Percentiles rank a stretch among this genome's conserved stretches.
phyloP scores from a whole-genome alignment of 2,329 filamentous ascomycete species.

The Zymoseptoria passerinii region DNA sequence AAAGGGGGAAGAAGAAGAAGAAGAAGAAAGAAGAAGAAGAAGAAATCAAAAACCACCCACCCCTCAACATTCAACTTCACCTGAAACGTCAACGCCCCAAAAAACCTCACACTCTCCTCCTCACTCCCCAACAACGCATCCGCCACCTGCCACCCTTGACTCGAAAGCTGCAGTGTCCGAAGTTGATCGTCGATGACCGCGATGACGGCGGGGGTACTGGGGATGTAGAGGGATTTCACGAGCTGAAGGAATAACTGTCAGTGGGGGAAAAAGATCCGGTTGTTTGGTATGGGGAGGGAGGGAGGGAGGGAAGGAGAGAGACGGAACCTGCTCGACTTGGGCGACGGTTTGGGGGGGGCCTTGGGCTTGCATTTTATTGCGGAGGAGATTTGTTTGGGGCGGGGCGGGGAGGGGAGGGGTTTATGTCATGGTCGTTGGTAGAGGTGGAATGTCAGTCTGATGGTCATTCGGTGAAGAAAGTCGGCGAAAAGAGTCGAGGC shows the following conservation, averaged over 20 bases:
- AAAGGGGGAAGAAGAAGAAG: too few species aligned
- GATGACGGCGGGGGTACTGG: conserved; percentile 37
- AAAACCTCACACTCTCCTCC: conserved; percentile 76
- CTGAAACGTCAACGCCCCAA: conserved; percentile 84
- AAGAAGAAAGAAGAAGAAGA: too few species aligned
- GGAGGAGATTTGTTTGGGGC: neutral
- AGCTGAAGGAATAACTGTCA: conserved; percentile 24
- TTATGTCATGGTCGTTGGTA: neutral
- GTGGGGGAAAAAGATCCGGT: too few species aligned
- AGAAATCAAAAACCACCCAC: conserved; percentile 25
- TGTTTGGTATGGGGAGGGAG: too few species aligned
- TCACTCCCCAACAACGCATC: conserved; percentile 62
- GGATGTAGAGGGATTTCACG: conserved; percentile 45
- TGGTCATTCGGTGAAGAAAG: too few species aligned
- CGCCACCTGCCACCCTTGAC: conserved; percentile 78
- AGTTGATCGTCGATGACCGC: conserved; percentile 61
- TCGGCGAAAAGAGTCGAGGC: too few species aligned
- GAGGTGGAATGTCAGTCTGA: neutral
- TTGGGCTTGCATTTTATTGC: neutral
- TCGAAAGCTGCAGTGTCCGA: conserved; percentile 68
- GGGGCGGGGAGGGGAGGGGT: too few species aligned
- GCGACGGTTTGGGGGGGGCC: neutral
- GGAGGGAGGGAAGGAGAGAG: too few species aligned
- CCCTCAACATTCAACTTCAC: conserved; percentile 69
- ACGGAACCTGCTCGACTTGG: neutral